Evolutionary conservation across 129 eudicot genomes (phyloP).

Genomic region (Chrysanthemum makinoi): DNA sequence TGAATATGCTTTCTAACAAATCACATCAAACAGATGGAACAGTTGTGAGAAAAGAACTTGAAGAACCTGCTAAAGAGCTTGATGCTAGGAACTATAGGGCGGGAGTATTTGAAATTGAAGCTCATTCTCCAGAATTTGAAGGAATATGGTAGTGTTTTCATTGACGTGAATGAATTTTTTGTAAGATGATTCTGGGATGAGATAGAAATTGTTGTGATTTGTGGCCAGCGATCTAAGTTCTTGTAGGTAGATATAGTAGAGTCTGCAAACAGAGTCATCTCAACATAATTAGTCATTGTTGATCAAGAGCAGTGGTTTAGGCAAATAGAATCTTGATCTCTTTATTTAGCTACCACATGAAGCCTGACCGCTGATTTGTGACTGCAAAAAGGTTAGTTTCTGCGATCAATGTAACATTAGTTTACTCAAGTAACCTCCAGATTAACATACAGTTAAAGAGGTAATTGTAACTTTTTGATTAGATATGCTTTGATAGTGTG

Average conservation of each 20-base stretch:
- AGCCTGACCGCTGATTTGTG: too few relatives aligned
- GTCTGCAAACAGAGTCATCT: background rate
- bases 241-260: slow-evolving; percentile 5
- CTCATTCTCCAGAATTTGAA: too few relatives aligned
- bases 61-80: background rate
- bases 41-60: background rate
- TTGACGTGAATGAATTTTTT: background rate
- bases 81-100: background rate
- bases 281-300: too few relatives aligned
- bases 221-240: background rate
- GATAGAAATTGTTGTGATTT: background rate
- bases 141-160: background rate
- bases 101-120: background rate
- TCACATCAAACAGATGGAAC: background rate
- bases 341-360: too few relatives aligned
- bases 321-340: too few relatives aligned
- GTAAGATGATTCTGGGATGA: background rate
- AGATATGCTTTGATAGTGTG: background rate
- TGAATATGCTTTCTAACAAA: too few relatives aligned
- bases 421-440: too few relatives aligned
- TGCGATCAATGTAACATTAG: too few relatives aligned
- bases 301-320: too few relatives aligned
- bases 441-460: background rate
- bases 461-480: background rate
- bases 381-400: too few relatives aligned